Percentiles rank a stretch among this genome's conserved stretches.
Evolutionary conservation across 768 basidiomycete genomes (phyloP).

Genomic region (Polyporus arcularius): DNA sequence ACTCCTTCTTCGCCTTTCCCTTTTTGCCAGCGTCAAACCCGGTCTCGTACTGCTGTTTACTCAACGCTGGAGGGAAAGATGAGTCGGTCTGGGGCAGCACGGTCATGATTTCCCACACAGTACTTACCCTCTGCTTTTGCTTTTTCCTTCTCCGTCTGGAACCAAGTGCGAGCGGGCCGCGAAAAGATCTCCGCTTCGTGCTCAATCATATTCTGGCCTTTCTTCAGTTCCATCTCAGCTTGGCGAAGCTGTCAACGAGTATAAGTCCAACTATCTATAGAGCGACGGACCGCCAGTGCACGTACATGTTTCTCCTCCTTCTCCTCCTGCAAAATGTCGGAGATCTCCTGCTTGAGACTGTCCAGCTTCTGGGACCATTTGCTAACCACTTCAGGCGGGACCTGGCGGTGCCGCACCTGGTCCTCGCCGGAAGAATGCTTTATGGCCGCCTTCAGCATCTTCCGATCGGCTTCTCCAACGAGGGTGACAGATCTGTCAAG

Average conservation of each 20-base stretch:
- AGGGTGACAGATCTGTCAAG: slow-evolving; percentile 81
- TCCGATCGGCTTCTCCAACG: slow-evolving; percentile 94
- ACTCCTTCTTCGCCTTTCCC: slow-evolving; percentile 41
- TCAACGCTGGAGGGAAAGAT: slow-evolving; percentile 52
- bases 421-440: slow-evolving; percentile 81
- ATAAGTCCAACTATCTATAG: slow-evolving; percentile 13
- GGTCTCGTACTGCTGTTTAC: slow-evolving; percentile 74
- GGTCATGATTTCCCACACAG: slow-evolving; percentile 5
- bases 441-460: slow-evolving; percentile 94
- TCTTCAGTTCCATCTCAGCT: slow-evolving; percentile 95
- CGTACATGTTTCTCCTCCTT: slow-evolving; percentile 90
- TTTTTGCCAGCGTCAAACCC: slow-evolving; percentile 44
- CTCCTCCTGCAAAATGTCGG: slow-evolving; percentile 84
- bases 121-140: slow-evolving; percentile 68
- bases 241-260: slow-evolving; percentile 61
- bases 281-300: slow-evolving; percentile 7
- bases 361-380: slow-evolving; percentile 74
- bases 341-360: slow-evolving; percentile 72
- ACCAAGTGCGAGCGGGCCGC: slow-evolving; percentile 97
- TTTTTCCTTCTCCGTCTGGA: slow-evolving; percentile 88
- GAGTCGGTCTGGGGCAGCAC: not conserved
- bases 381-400: slow-evolving; percentile 73
- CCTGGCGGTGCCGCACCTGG: slow-evolving; percentile 84
- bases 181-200: slow-evolving; percentile 92
- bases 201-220: slow-evolving; percentile 94